phyloP scores from a whole-genome alignment of 2,329 filamentous ascomycete species.

The Fusarium xylarioides region DNA sequence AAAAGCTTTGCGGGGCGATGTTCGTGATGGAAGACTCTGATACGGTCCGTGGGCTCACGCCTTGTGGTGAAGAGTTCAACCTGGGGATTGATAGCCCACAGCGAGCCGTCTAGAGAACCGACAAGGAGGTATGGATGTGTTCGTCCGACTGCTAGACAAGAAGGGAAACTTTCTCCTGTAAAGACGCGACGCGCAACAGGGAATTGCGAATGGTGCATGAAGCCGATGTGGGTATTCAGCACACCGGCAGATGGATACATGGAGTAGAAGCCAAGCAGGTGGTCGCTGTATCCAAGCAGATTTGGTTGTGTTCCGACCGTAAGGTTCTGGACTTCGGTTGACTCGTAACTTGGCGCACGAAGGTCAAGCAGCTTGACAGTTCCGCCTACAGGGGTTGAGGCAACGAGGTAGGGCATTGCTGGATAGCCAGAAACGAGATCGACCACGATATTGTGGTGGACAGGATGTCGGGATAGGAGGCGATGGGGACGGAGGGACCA shows the following conservation, averaged over 20 bases:
- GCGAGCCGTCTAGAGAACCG: slow-evolving; percentile 63
- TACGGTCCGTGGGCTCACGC: slow-evolving; percentile 47
- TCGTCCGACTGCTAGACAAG: slow-evolving; percentile 59
- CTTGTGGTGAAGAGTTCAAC: slow-evolving; percentile 49
- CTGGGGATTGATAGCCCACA: slow-evolving; percentile 57
- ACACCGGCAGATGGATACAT: slow-evolving; percentile 63
- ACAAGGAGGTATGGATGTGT: slow-evolving; percentile 64
- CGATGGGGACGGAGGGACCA: slow-evolving; percentile 64
- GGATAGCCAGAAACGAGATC: slow-evolving; percentile 66
- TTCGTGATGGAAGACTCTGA: slow-evolving; percentile 63
- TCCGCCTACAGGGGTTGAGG: slow-evolving; percentile 64
- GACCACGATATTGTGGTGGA: slow-evolving; percentile 64
- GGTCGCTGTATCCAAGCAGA: slow-evolving; percentile 63
- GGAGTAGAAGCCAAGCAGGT: slow-evolving; percentile 64
- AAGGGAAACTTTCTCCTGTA: slow-evolving; percentile 60
- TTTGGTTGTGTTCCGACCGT: slow-evolving; percentile 62
- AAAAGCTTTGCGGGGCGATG: slow-evolving; percentile 52
- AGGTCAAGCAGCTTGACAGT: slow-evolving; percentile 63
- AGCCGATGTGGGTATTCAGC: slow-evolving; percentile 62
- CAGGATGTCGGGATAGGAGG: slow-evolving; percentile 60
- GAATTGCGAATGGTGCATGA: slow-evolving; percentile 62
- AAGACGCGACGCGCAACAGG: slow-evolving; percentile 62
- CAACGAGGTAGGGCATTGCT: slow-evolving; percentile 64
- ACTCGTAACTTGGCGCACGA: slow-evolving; percentile 60
- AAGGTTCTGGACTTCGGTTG: slow-evolving; percentile 61